Conservation (phyloP, 2,329 filamentous ascomycete species). For the Claviceps pusilla region DNA sequence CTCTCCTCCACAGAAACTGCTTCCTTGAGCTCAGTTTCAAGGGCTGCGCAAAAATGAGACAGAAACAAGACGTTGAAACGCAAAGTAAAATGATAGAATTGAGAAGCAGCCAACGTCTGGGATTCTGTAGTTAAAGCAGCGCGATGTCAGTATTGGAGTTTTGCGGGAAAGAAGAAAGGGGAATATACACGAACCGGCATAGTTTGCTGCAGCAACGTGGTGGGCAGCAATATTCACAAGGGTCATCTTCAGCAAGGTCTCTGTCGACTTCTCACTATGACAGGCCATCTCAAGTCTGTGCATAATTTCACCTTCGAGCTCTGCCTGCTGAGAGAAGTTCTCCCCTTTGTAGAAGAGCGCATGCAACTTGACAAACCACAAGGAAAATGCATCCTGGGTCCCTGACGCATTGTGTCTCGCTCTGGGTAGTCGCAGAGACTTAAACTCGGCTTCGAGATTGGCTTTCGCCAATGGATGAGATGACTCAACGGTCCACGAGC, state of each 20-base stretch:
- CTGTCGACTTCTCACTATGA: conserved; percentile 50
- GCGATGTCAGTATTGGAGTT: background rate
- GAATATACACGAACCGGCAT: conserved; percentile 17
- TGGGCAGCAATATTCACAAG: conserved; percentile 79
- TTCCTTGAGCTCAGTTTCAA: conserved; percentile 49
- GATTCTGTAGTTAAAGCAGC: conserved; percentile 21
- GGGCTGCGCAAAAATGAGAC: conserved; percentile 51
- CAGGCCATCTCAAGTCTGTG: conserved; percentile 60
- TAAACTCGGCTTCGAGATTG: conserved; percentile 72
- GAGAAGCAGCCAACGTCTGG: conserved; percentile 28
- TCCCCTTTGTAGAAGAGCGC: conserved; percentile 69
- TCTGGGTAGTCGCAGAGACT: conserved; percentile 29
- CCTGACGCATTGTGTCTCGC: conserved; percentile 28
- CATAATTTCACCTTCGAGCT: conserved; percentile 74
- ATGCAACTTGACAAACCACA: conserved; percentile 78
- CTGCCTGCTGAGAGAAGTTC: conserved; percentile 58
- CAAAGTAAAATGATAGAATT: conserved; percentile 50
- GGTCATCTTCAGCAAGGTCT: conserved; percentile 60
- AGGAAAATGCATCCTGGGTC: conserved; percentile 49
- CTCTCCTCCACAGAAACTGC: conserved; percentile 9
- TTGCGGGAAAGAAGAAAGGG: background rate
- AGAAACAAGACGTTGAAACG: conserved; percentile 68
- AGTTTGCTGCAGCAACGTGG: conserved; percentile 40
- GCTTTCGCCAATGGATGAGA: conserved; percentile 59
- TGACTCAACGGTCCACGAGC: conserved; percentile 57